Evolutionary conservation across 371 early-diverging fungal species (phyloP), one percentile per base, ranked within the genome.

Genomic region (Zancudomyces culisetae): DNA sequence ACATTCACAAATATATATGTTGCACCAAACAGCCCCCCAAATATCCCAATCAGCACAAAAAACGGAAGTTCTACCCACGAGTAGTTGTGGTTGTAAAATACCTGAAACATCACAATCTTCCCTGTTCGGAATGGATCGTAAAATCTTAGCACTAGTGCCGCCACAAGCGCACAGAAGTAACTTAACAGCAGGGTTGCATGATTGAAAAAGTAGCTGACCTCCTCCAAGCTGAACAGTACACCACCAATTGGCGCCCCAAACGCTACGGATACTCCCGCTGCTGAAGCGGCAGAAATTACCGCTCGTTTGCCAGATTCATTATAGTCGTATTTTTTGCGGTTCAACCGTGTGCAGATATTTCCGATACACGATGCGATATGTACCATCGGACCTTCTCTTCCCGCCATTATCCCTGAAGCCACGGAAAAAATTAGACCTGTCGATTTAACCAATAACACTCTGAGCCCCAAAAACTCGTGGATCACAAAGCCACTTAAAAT

Each of bases 161-260:
- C 92, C 29, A 88, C 80, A 70, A 91, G 71, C 12, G 93, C 87
- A 57, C 91, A 93, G 52, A 94, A 85, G 59, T 90, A 88, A 51
- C 84, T 81, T 47, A 90, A 79, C 82, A 89, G 87, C 85, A 95
- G 83, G 2, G 93, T 94, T 61, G 90, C 83, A 63, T 80, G 77
- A 0, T 92, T 87, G 58, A 97, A 97, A 57, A 85, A 85, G 42
- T 83, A 85, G n/a, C 85, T 86, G 57, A 93, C 85, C 63, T 95
- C 96, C 65, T 97, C 98, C 13, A 95, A 72, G n/a, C 87, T 81
- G 66, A 94, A 94, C 23, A 97, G 61, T 2, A 97, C 93, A 19
- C 98, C 98, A 20, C 96, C 94, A 45, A 91, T 85, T 0, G 98
- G 98, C 0, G 93, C 84, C 8, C 94, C 98, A 70, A 97, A 97